Evolutionary conservation across 2,329 filamentous ascomycete species (phyloP), one percentile per base, ranked within the genome.

Genomic region (Penicillium sp.): DNA sequence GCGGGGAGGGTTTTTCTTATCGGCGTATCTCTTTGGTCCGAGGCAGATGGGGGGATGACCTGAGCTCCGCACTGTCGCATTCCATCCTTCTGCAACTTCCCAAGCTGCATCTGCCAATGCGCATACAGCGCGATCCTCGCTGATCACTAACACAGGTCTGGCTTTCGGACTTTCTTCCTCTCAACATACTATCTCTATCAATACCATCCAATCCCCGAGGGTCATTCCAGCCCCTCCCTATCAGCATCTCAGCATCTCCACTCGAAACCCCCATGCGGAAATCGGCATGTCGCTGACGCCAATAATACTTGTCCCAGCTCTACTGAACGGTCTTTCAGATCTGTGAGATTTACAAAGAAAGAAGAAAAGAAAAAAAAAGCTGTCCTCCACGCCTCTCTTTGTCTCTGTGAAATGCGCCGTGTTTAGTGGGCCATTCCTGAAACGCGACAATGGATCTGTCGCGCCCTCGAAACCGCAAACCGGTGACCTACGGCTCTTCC

Each of bases 401-500:
- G 31, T 14, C 14, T 36, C 28, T 52, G 34, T 54, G 54, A 43
- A 40, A 44, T 54, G 45, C 14, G 37, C 52, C 26, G 9, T 28
- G 19, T 19, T 39, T 42, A 40, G 51, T 37, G 44, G 21, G 21
- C 8, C 24, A 16, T 16, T 18, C 13, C 18, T 46, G 19, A 51
- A 43, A 26, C 48, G 33, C 48, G 29, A 59, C 52, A 28, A 65
- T 66, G 63, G 58, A 60, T 18, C 42, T 48, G n/a, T 51, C 60
- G 31, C 54, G 42, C 14, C 31, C 53, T 29, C 58, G 58, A 49
- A 60, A 62, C 57, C 72, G 71, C 47, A 72, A 67, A 52, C 55
- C 63, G 47, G 68, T 70, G 45, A 77, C 73, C 9, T 77, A 77
- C 57, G 72, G 75, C 51, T 73, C 71, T 58, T 54, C 63, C 28